Evolutionary conservation across 176 grass and related monocot species (phyloP), one percentile per base, ranked within the genome.

Genomic region (Pharus latifolius): DNA sequence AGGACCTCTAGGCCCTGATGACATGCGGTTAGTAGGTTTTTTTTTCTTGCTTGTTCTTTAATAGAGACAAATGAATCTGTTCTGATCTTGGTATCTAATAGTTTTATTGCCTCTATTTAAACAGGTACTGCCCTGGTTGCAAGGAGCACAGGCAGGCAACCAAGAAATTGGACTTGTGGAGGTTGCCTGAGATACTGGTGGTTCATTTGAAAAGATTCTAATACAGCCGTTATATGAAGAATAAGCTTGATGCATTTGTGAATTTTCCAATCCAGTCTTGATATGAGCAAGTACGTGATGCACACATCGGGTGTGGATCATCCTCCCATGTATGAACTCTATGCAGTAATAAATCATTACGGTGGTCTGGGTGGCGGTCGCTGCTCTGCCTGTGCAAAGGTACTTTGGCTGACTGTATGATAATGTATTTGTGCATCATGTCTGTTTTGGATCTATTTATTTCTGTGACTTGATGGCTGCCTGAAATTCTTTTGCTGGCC

Each of bases 161-260:
- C 60, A 99, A 99, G 69, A 99, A 99, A 67, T 84, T 99, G 31
- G 95, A 99, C 61, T 81, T 99, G 65, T 99, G 95, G 95, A 91
- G 80, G 78, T 81, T 99, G 57, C 95, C 95, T 22, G 95, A 94
- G 78, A 93, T 99, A 63, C 79, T 99, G 49, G 95, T 94, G 22
- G 87, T 99, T 57, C 95, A 99, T 69, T 83, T 99, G 68, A 99
- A 99, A 80, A 80, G 95, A 40, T 99, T 99, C 54, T 99, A 87
- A n/a, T 99, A 88, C 79, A 94, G 90, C 72, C 90, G 95, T 9
- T 99, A 80, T 76, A 72, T 94, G 84, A 99, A 99, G 76, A 94
- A 94, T 60, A 99, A 99, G 56, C 90, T 99, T 0, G 95, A 99
- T 81, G 91, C 95, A 35, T 99, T 99, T 57, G 95, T 99, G 51